Base-by-base conservation (phyloP, 352 stramenopile species). In the Blastocystis sp. region DNA sequence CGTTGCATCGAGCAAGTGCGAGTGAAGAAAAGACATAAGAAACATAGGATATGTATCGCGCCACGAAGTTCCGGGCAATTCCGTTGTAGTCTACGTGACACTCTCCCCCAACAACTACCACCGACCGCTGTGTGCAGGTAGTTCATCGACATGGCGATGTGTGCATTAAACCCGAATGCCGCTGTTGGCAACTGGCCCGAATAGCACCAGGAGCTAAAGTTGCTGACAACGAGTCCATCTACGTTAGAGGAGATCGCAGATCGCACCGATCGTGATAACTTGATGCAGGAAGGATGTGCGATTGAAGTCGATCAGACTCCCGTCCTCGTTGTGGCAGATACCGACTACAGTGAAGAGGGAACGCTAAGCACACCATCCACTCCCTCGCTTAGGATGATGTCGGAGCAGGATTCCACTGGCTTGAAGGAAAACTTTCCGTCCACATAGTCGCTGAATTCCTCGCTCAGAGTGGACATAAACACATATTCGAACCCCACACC, bases 401-500 rank as follows among this genome's bases (percentile, higher is more conserved):
- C 78, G 63, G 53, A 76, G 55, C 78, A 89, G 34, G 63, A 68
- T 30, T 89, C 78, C 26, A 24, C 37, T 16, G 63, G 63, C 18
- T 54, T 9, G 47, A 64, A 89, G 4, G 11, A 6, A 43, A 55
- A 79, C 43, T 76, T 45, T 47, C 70, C 56, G n/a, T 26, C 53
- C 6, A 89, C 63, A 78, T 89, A 89, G 55, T 76, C 63, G 9
- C 73, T 85, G 66, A 89, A 89, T 20, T 89, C 78, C 43, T 89
- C 78, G 55, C 26, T 79, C 34, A 89, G 56, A 20, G 78, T 89
- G 37, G 63, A 89, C 66, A 89, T 76, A 43, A 89, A 89, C 30
- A 89, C 78, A 26, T 63, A 30, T 9, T 79, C 9, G 26, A 89
- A 89, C 30, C 16, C 26, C n/a, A 89, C 66, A 16, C 43, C 54